Base-by-base conservation (phyloP, 1,139 yeast species). In the Blastobotrys raffinosifermentans region DNA sequence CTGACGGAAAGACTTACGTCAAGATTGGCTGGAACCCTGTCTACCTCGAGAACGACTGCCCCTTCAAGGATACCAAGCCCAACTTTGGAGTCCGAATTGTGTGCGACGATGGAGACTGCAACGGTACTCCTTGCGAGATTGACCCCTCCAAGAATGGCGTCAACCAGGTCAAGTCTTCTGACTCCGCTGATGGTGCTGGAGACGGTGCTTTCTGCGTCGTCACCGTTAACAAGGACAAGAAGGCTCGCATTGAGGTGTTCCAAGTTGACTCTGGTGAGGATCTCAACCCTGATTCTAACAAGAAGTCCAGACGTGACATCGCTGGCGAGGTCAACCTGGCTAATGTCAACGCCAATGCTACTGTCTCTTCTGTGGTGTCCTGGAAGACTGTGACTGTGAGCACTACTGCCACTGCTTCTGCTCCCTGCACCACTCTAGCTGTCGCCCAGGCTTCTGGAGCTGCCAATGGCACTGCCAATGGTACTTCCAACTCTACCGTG, bases 1-100 rank as follows among this genome's bases (percentile, higher is more conserved):
- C 60, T 40, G 60, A 56, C 39, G 82, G 85, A 20, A 73, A 75
- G 58, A 84, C 95, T 2, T 85, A 51, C 59, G 82, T 82, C 49
- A 86, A 83, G 64, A 75, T 86, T 56, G 95, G 93, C 35, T 85
- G 94, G 93, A 86, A 86, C 62, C 95, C 96, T 15, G 74, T 81
- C 46, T 82, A 83, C 61, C 60, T 83, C 48, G 89, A 80, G 49
- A 70, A 67, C 36, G 49, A 64, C 3, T 59, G 70, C 22, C 73
- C 80, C 17, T 81, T 77, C 64, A 63, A 66, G 42, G 60, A 68
- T 48, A 63, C 64, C 8, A 64, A 62, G 47, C 95, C 95, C 34
- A 57, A 56, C 31, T 86, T 75, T 50, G 96, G 95, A 51, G 55
- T 86, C 48, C 73, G 78, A 58, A 68, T 86, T 47, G 74, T 76